Evolutionary conservation across 352 stramenopile species (phyloP).

Genomic region (Phytophthora tentaculata): DNA sequence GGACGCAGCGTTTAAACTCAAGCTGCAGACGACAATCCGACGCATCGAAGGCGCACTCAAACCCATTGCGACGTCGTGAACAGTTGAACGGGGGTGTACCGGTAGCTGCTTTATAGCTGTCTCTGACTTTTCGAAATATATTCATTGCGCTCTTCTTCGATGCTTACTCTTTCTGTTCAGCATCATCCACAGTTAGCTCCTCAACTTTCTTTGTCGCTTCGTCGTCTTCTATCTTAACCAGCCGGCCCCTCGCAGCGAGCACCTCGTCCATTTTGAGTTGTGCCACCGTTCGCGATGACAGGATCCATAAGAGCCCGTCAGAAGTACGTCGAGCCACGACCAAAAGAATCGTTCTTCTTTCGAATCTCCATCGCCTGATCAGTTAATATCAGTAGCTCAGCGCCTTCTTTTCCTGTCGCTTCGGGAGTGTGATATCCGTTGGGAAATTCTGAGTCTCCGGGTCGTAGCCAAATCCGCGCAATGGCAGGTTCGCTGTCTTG

Average conservation of each 20-base stretch:
- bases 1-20: constrained; percentile 71
- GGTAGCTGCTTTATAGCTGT: too few species aligned
- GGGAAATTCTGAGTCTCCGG: constrained; percentile 83
- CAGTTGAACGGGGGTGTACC: too few species aligned
- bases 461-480: constrained; percentile 89
- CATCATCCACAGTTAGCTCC: constrained; percentile 16
- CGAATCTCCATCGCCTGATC: constrained; percentile 73
- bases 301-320: constrained; percentile 76
- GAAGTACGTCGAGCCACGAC: constrained; percentile 83
- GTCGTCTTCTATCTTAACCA: constrained; percentile 46
- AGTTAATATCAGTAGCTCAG: constrained; percentile 67
- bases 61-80: constrained; percentile 61
- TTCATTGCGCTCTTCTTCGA: constrained; percentile 21
- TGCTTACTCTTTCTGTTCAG: constrained; percentile 23
- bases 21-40: constrained; percentile 69
- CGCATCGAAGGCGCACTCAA: constrained; percentile 74
- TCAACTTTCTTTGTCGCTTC: constrained; percentile 27
- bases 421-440: constrained; percentile 68
- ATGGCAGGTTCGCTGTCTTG: constrained; percentile 74
- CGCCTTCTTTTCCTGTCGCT: constrained; percentile 67
- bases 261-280: constrained; percentile 88
- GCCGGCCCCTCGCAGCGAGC: constrained; percentile 49
- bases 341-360: constrained; percentile 80
- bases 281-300: constrained; percentile 78
- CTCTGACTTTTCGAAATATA: constrained; percentile 39